A percentile compares a stretch with the other conserved stretches of the same genome.
phyloP scores from a whole-genome alignment of 2,329 filamentous ascomycete genomes.

The Alternaria brassicae region DNA sequence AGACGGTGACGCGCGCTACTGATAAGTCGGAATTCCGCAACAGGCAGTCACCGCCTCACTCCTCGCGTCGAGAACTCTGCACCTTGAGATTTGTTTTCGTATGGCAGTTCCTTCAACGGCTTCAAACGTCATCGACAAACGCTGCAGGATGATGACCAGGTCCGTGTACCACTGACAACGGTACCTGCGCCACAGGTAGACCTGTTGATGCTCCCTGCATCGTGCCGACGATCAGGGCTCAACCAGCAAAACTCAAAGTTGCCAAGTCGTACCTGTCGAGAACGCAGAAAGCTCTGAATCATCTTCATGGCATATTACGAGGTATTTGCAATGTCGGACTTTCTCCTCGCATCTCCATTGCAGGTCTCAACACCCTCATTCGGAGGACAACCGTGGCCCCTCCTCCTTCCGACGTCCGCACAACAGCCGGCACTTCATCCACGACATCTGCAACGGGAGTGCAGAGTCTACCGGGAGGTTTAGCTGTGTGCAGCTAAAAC shows the following conservation, averaged over 20 bases:
- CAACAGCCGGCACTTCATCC: conserved; percentile 21
- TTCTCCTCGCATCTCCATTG: conserved; percentile 21
- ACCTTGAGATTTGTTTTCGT: not conserved
- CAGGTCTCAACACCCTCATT: conserved; percentile 9
- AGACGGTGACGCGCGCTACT: conserved; percentile 35
- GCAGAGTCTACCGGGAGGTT: conserved; percentile 15
- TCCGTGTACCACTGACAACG: not conserved
- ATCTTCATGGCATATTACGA: not conserved
- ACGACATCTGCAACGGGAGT: conserved; percentile 27
- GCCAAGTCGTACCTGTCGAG: not conserved
- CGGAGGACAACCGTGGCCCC: conserved; percentile 32
- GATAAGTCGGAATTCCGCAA: conserved; percentile 28
- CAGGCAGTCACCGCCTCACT: conserved; percentile 20
- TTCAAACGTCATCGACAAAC: not conserved
- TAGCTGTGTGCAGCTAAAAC: conserved; percentile 21
- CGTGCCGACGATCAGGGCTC: conserved; percentile 6
- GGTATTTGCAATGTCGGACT: conserved; percentile 8
- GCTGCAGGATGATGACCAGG: not conserved
- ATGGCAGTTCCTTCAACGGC: not conserved
- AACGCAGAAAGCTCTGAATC: not conserved
- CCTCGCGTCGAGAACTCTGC: not conserved
- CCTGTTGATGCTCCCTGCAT: conserved; percentile 15
- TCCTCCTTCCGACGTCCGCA: conserved; percentile 40
- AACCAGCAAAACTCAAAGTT: not conserved
- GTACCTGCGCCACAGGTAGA: conserved; percentile 17